phyloP scores from a whole-genome alignment of 1,284 basidiomycete genomes.

The Rhodotorula glutinis region DNA sequence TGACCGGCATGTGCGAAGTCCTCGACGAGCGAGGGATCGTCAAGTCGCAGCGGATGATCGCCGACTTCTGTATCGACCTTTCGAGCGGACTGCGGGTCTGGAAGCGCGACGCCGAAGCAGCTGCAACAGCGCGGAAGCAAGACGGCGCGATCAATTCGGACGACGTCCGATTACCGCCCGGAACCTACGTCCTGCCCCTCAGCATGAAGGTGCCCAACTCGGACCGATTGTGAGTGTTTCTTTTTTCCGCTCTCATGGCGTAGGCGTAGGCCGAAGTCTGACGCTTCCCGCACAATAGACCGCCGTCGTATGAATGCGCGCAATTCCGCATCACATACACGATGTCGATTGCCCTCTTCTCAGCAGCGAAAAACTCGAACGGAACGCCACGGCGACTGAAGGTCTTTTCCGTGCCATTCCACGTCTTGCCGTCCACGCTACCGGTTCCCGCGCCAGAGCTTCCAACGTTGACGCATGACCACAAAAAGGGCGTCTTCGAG shows the following conservation, averaged over 20 bases:
- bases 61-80: constrained; percentile 46
- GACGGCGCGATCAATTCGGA: constrained; percentile 7
- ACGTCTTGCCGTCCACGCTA: constrained; percentile 45
- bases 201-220: constrained; percentile 47
- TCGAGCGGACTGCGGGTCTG: constrained; percentile 44
- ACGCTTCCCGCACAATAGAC: constrained; percentile 26
- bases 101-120: constrained; percentile 44
- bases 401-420: constrained; percentile 45
- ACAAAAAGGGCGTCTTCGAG: constrained; percentile 40
- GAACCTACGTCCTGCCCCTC: constrained; percentile 46
- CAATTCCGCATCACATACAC: constrained; percentile 46
- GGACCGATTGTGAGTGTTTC: constrained; percentile 42
- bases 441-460: constrained; percentile 41
- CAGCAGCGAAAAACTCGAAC: constrained; percentile 31
- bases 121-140: constrained; percentile 18
- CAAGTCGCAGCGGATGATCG: constrained; percentile 44
- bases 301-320: constrained; percentile 44
- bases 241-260: background rate
- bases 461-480: constrained; percentile 41
- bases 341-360: constrained; percentile 46
- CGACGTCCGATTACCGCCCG: constrained; percentile 41
- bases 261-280: no score
- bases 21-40: constrained; percentile 40
- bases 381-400: constrained; percentile 44
- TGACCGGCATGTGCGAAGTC: constrained; percentile 45